These are phyloP conservation scores for Boletus bicolor DNA, from an alignment of 768 basidiomycete genomes.

Conservation along the genomic window DNA sequence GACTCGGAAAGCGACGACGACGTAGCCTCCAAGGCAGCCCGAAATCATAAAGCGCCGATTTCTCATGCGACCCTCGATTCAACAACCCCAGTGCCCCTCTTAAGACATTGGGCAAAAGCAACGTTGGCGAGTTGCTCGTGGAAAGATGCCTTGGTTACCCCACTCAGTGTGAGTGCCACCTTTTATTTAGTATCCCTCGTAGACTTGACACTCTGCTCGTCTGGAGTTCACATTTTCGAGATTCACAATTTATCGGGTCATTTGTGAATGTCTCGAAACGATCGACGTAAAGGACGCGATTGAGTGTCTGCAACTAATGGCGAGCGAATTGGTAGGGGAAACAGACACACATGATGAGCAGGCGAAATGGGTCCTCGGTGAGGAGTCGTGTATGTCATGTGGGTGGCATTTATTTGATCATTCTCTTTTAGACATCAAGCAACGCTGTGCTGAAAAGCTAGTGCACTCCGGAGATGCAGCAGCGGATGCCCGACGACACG, in stretches of 20 bases:
- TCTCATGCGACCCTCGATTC: not conserved
- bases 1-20: too few species aligned
- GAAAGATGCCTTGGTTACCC: not conserved
- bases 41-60: too few species aligned
- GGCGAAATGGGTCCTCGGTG: conserved; percentile 1
- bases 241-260: not conserved
- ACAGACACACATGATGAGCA: not conserved
- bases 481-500: not conserved
- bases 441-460: not conserved
- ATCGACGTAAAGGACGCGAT: not conserved
- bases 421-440: not conserved
- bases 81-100: not conserved
- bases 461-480: not conserved
- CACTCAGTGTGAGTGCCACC: not conserved
- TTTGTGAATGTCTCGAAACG: not conserved
- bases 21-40: too few species aligned
- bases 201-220: not conserved
- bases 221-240: not conserved
- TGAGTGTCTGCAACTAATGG: not conserved
- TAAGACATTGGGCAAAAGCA: not conserved
- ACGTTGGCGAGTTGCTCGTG: not conserved
- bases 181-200: too few species aligned
- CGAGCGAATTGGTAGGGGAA: not conserved
- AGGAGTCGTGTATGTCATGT: not conserved
- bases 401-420: too few species aligned